Conservation (phyloP, 257 asterid genomes). For the Capsicum chinense region DNA sequence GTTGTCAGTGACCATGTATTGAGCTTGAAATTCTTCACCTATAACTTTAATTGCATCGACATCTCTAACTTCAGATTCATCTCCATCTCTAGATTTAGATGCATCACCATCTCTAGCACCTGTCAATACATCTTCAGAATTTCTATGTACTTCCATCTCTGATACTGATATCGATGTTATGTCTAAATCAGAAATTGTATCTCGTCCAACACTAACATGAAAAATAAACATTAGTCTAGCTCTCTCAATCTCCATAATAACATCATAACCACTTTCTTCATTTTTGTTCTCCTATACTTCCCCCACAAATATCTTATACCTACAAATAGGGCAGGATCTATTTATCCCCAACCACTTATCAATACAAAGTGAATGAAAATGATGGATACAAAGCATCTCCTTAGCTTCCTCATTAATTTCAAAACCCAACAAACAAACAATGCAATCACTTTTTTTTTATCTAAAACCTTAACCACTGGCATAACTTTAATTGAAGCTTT, state of each 20-base stretch:
- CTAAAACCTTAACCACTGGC: conserved; percentile 25
- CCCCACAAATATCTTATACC: conserved; percentile 45
- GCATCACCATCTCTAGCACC: neutral
- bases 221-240: neutral
- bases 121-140: neutral
- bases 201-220: neutral
- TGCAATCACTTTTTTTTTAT: conserved; percentile 15
- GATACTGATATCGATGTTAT: neutral
- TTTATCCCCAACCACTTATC: conserved; percentile 53
- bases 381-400: conserved; percentile 61
- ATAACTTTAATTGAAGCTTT: conserved; percentile 13
- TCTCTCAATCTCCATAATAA: neutral
- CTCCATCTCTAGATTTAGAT: neutral
- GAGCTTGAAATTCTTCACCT: neutral
- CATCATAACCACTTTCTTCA: neutral
- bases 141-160: neutral
- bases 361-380: conserved; percentile 47
- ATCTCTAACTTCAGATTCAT: neutral
- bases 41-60: neutral
- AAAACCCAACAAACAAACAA: conserved; percentile 27
- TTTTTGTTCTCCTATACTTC: neutral
- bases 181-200: neutral
- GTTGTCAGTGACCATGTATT: neutral
- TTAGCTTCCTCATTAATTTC: conserved; percentile 39
- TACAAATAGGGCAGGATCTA: conserved; percentile 58